Conservation (phyloP, 169 alveolate species). For the Theileria annulata region DNA sequence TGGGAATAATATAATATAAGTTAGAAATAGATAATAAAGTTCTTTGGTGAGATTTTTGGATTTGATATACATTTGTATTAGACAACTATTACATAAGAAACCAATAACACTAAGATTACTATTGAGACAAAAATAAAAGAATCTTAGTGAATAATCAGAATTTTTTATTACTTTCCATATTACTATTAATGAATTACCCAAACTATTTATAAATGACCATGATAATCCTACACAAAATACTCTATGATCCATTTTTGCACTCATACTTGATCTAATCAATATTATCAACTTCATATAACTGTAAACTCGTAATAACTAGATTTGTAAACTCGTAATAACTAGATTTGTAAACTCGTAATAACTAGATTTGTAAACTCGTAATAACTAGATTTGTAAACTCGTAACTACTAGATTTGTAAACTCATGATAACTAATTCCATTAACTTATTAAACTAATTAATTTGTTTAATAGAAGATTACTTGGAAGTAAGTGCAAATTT, state of each 20-base stretch:
- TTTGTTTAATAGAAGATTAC: too few relatives aligned
- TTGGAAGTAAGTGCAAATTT: conserved; percentile 33
- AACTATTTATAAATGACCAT: conserved; percentile 52
- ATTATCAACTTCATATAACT: background rate
- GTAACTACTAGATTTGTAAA: too few relatives aligned
- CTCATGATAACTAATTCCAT: too few relatives aligned
- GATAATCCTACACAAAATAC: conserved; percentile 36
- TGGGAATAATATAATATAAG: conserved; percentile 14
- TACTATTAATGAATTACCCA: conserved; percentile 18
- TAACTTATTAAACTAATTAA: too few relatives aligned
- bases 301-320: too few relatives aligned
- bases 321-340: too few relatives aligned
- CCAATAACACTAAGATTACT: conserved; percentile 39
- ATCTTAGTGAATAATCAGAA: conserved; percentile 31
- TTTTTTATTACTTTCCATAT: background rate
- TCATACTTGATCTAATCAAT: conserved; percentile 24
- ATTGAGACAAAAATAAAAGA: conserved; percentile 37
- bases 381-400: too few relatives aligned
- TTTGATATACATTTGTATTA: conserved; percentile 38
- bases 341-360: too few relatives aligned
- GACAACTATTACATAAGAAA: conserved; percentile 11
- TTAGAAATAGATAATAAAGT: background rate
- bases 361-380: too few relatives aligned
- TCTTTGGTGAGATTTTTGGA: background rate
- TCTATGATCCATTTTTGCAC: conserved; percentile 34